Percentiles rank a stretch among this genome's conserved stretches.
These are phyloP conservation scores for Forsythia suspensa DNA, from an alignment of 257 asterid species.

Conservation along the genomic window DNA sequence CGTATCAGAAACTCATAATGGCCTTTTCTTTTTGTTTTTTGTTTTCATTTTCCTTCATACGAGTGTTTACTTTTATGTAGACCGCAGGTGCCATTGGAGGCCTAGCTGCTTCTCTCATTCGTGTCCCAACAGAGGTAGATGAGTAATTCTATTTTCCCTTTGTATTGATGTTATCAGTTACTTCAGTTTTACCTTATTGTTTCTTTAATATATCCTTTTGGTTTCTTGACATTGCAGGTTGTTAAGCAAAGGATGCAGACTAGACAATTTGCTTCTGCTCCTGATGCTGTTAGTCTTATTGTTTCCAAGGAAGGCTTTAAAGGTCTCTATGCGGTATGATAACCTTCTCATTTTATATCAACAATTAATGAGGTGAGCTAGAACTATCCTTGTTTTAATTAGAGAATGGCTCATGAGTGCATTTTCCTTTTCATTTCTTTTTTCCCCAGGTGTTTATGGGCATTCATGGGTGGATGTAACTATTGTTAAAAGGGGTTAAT, in stretches of 20 bases:
- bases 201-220: conserved; percentile 25
- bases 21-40: neutral
- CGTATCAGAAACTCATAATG: conserved; percentile 13
- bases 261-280: conserved; percentile 87
- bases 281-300: conserved; percentile 81
- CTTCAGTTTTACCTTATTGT: conserved; percentile 20
- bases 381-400: conserved; percentile 11
- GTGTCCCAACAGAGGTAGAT: conserved; percentile 94
- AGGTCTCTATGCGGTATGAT: conserved; percentile 92
- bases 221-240: conserved; percentile 59
- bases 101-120: conserved; percentile 88
- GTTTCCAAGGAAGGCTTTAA: conserved; percentile 81
- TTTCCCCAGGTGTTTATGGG: neutral
- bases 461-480: neutral
- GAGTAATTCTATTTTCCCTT: neutral
- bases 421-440: neutral
- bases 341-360: neutral
- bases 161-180: conserved; percentile 1
- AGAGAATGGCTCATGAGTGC: conserved; percentile 5
- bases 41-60: conserved; percentile 3
- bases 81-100: conserved; percentile 98
- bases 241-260: conserved; percentile 98
- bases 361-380: neutral
- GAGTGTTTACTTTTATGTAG: conserved; percentile 37
- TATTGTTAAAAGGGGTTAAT: neutral